Conservation (phyloP, 2,329 filamentous ascomycete genomes). For the Dendrostoma leiphaemia region DNA sequence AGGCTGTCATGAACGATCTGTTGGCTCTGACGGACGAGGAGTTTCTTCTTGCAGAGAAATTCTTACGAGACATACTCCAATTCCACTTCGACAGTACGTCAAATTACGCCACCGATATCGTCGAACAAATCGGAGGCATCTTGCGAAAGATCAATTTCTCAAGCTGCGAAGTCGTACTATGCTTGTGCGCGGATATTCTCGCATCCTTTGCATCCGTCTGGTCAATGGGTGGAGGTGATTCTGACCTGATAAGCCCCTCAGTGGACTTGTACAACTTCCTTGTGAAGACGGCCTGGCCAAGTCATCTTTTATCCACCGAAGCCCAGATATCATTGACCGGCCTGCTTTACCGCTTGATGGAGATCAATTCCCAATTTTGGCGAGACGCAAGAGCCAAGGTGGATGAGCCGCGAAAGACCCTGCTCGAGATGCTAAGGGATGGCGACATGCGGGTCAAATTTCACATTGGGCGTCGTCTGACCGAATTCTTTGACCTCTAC, state of each 20-base stretch:
- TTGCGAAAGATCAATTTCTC: conserved; percentile 60
- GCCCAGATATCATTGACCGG: conserved; percentile 66
- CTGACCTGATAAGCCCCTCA: conserved; percentile 58
- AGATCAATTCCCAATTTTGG: conserved; percentile 65
- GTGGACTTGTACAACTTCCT: conserved; percentile 80
- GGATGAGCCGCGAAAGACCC: conserved; percentile 9
- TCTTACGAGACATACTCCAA: conserved; percentile 51
- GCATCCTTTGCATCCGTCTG: conserved; percentile 62
- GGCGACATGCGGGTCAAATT: conserved; percentile 73
- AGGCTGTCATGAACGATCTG: conserved; percentile 48
- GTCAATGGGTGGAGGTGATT: conserved; percentile 54
- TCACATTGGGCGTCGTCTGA: conserved; percentile 66
- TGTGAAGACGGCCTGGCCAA: conserved; percentile 63
- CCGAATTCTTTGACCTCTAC: conserved; percentile 76
- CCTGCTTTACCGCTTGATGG: conserved; percentile 70
- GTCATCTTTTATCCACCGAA: conserved; percentile 66
- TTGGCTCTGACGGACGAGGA: conserved; percentile 50
- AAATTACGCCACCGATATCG: conserved; percentile 44
- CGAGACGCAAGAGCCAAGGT: conserved; percentile 46
- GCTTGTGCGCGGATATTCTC: conserved; percentile 67
- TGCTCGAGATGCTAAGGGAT: conserved; percentile 52
- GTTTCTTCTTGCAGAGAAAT: conserved; percentile 47
- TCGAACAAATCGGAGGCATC: conserved; percentile 50
- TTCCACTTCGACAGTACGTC: conserved; percentile 51
- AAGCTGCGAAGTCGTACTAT: conserved; percentile 71